phyloP scores from a whole-genome alignment of 306 rosid genomes.

The Gillenia trifoliata region DNA sequence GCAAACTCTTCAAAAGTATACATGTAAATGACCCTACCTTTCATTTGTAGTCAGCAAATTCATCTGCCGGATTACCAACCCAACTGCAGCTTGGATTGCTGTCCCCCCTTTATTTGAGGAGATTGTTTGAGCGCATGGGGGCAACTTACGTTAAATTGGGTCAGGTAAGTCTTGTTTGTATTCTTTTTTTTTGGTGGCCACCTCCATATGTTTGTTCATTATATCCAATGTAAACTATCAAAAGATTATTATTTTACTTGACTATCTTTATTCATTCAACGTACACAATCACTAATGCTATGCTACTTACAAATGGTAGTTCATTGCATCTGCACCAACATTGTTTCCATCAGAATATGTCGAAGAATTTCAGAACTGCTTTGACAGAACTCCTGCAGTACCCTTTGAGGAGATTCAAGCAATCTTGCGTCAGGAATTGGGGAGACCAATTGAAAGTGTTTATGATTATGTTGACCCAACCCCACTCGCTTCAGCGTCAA shows the following conservation, averaged over 20 bases:
- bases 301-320: conserved; percentile 47
- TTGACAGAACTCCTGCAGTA: conserved; percentile 86
- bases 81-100: conserved; percentile 77
- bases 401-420: conserved; percentile 70
- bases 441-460: conserved; percentile 79
- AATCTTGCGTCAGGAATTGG: conserved; percentile 67
- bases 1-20: not conserved
- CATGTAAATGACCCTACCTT: conserved; percentile 17
- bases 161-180: conserved; percentile 51
- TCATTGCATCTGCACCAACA: conserved; percentile 92
- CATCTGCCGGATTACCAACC: conserved; percentile 56
- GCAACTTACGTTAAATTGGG: conserved; percentile 93
- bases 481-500: conserved; percentile 92
- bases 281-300: conserved; percentile 18
- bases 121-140: conserved; percentile 88
- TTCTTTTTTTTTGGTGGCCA: conserved; percentile 1
- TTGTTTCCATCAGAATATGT: conserved; percentile 90
- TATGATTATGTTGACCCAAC: conserved; percentile 78
- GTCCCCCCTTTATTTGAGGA: conserved; percentile 80
- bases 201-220: not conserved
- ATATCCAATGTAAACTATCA: not conserved
- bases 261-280: conserved; percentile 5
- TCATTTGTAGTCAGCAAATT: conserved; percentile 57
- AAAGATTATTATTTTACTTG: not conserved
- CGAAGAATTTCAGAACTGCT: conserved; percentile 92